A percentile compares a stretch with the other conserved stretches of the same genome.
These are phyloP conservation scores for Glaciozyma antarctica DNA, from an alignment of 768 basidiomycete species.

Conservation along the genomic window DNA sequence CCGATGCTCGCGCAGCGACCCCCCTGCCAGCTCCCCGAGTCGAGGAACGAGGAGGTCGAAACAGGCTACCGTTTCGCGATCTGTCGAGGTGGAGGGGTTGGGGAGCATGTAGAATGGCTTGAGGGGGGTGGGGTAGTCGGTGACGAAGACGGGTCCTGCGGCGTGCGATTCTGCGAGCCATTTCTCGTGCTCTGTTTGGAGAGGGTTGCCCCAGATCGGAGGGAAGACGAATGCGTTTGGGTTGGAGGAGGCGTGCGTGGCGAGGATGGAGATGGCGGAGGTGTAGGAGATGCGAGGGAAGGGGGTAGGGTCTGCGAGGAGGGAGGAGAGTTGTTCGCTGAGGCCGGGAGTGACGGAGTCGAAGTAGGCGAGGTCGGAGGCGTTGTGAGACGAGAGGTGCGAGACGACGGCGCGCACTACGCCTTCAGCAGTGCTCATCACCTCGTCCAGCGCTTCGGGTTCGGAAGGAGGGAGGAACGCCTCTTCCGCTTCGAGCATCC, in stretches of 20 bases:
- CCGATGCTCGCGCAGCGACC: conserved; percentile 75
- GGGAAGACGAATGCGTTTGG: conserved; percentile 12
- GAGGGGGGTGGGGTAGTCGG: conserved; percentile 66
- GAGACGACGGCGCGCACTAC: conserved; percentile 42
- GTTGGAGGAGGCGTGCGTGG: conserved; percentile 31
- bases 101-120: conserved; percentile 96
- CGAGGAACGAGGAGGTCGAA: conserved; percentile 86
- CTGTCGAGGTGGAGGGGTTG: conserved; percentile 9
- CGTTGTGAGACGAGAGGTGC: background rate
- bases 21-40: conserved; percentile 83
- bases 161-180: conserved; percentile 67
- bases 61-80: conserved; percentile 64
- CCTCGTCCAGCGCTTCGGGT: conserved; percentile 42
- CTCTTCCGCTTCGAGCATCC: conserved; percentile 98
- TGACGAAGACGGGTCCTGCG: conserved; percentile 76
- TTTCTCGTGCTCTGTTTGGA: conserved; percentile 87
- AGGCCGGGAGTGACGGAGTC: background rate
- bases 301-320: conserved; percentile 36
- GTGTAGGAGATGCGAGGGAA: conserved; percentile 61
- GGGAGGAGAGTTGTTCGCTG: conserved; percentile 36
- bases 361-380: background rate
- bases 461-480: conserved; percentile 44
- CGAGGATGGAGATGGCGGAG: conserved; percentile 58
- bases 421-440: conserved; percentile 54
- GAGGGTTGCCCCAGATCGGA: conserved; percentile 54